A percentile compares a stretch with the other conserved stretches of the same genome.
Evolutionary conservation across 2,329 filamentous ascomycete species (phyloP).

Genomic region (Penicillium hesseltinei): DNA sequence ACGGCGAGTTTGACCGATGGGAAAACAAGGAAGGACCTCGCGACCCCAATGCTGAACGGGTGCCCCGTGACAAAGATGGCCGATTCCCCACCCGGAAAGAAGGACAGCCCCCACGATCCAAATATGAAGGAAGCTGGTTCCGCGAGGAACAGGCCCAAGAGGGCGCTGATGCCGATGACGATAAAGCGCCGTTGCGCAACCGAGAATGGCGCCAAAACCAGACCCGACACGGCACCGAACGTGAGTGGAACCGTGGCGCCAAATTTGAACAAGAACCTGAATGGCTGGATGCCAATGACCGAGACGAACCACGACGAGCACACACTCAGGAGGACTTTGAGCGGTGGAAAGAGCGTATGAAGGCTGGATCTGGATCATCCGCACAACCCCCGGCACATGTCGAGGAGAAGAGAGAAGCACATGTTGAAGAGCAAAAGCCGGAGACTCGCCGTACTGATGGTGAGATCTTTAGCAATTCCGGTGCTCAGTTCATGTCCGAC

Average conservation of each 20-base stretch:
- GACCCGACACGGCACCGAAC: constrained; percentile 47
- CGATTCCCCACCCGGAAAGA: constrained; percentile 58
- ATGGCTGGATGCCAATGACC: constrained; percentile 75
- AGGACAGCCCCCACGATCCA: constrained; percentile 59
- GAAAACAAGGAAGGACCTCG: constrained; percentile 51
- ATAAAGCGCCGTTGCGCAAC: constrained; percentile 52
- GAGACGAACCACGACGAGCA: constrained; percentile 65
- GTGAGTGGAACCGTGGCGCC: constrained; percentile 54
- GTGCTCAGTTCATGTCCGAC: constrained; percentile 64
- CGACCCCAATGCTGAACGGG: constrained; percentile 47
- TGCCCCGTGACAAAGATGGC: constrained; percentile 57
- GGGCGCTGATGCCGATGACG: constrained; percentile 42
- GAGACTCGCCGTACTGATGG: constrained; percentile 44
- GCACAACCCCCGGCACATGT: constrained; percentile 32
- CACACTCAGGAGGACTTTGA: constrained; percentile 90
- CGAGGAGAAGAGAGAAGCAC: constrained; percentile 47
- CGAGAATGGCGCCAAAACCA: constrained; percentile 62
- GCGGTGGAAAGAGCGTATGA: constrained; percentile 92
- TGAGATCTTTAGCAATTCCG: constrained; percentile 55
- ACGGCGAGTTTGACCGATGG: constrained; percentile 46
- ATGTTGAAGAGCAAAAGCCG: constrained; percentile 35
- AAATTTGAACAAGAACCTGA: constrained; percentile 78
- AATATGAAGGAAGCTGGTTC: constrained; percentile 73
- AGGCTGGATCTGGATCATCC: constrained; percentile 55
- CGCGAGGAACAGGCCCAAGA: constrained; percentile 54